A percentile compares a stretch with the other conserved stretches of the same genome.
phyloP scores from a whole-genome alignment of 2,329 filamentous ascomycete genomes.

The Fusarium sp. region DNA sequence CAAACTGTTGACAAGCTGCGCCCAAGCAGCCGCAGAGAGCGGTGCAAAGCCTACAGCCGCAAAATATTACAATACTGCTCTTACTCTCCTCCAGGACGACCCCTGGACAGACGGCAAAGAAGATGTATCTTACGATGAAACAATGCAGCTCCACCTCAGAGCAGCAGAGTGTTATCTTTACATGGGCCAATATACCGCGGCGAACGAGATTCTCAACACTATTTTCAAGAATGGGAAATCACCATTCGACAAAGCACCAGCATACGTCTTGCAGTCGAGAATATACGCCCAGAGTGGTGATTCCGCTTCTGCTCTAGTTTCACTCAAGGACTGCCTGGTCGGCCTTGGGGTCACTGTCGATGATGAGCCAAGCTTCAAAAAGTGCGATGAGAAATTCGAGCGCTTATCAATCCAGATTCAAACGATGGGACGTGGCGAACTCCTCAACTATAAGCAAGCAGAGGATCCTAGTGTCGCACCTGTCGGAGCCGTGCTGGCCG shows the following conservation, averaged over 20 bases:
- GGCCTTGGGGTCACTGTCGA: conserved; percentile 76
- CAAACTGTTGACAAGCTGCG: conserved; percentile 81
- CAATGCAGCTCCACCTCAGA: conserved; percentile 79
- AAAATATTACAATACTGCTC: conserved; percentile 81
- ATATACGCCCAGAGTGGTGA: conserved; percentile 81
- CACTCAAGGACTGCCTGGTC: conserved; percentile 75
- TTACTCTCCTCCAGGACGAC: conserved; percentile 80
- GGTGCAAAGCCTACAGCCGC: conserved; percentile 84
- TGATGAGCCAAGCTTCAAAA: conserved; percentile 74
- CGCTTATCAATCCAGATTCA: conserved; percentile 69
- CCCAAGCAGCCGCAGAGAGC: conserved; percentile 80
- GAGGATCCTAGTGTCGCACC: conserved; percentile 67
- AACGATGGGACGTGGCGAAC: conserved; percentile 61
- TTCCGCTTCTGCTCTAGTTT: conserved; percentile 72
- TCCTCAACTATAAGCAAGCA: conserved; percentile 56
- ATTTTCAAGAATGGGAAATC: conserved; percentile 78
- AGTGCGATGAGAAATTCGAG: conserved; percentile 81
- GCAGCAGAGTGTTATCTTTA: conserved; percentile 86
- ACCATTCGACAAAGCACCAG: conserved; percentile 82
- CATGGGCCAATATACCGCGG: conserved; percentile 75
- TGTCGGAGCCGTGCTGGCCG: conserved; percentile 75
- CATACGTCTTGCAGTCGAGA: conserved; percentile 84
- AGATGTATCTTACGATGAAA: conserved; percentile 89
- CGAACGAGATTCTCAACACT: conserved; percentile 73
- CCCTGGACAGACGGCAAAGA: conserved; percentile 77